Evolutionary conservation across 805 yeast genomes (phyloP).

Genomic region (Candida koratica): DNA sequence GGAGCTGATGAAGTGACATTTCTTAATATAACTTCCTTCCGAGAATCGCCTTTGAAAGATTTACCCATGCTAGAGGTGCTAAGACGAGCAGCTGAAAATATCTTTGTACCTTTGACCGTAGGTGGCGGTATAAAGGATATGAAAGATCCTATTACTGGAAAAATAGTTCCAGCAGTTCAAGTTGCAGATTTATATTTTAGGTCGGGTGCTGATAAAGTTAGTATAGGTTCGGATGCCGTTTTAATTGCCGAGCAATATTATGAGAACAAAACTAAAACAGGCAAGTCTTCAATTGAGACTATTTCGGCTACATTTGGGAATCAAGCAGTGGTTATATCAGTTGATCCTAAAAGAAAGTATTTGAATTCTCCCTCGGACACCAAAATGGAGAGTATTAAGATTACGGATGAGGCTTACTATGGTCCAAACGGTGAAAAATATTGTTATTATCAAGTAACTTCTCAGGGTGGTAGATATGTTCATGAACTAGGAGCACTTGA

Average conservation of each 20-base stretch:
- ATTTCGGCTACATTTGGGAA: constrained; percentile 89
- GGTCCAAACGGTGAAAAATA: constrained; percentile 89
- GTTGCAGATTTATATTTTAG: constrained; percentile 90
- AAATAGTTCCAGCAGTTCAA: constrained; percentile 73
- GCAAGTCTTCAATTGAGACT: constrained; percentile 86
- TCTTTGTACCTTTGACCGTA: constrained; percentile 94
- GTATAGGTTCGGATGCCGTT: constrained; percentile 98
- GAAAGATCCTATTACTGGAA: constrained; percentile 75
- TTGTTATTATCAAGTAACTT: constrained; percentile 93
- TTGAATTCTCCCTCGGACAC: constrained; percentile 59
- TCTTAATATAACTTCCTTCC: constrained; percentile 89
- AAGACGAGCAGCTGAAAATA: constrained; percentile 75
- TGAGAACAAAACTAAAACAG: constrained; percentile 55
- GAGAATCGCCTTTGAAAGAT: constrained; percentile 89
- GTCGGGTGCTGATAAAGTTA: constrained; percentile 97
- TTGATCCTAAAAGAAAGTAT: constrained; percentile 92
- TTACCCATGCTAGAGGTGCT: constrained; percentile 94
- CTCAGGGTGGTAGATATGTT: constrained; percentile 91
- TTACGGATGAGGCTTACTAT: constrained; percentile 42
- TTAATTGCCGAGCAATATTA: constrained; percentile 81
- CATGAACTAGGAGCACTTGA: constrained; percentile 89
- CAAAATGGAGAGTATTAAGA: constrained; percentile 59
- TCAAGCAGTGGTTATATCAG: constrained; percentile 96
- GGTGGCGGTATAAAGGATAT: constrained; percentile 97
- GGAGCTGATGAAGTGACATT: constrained; percentile 98